phyloP scores from a whole-genome alignment of 768 basidiomycete species.

The Cyclocybe cylindracea region DNA sequence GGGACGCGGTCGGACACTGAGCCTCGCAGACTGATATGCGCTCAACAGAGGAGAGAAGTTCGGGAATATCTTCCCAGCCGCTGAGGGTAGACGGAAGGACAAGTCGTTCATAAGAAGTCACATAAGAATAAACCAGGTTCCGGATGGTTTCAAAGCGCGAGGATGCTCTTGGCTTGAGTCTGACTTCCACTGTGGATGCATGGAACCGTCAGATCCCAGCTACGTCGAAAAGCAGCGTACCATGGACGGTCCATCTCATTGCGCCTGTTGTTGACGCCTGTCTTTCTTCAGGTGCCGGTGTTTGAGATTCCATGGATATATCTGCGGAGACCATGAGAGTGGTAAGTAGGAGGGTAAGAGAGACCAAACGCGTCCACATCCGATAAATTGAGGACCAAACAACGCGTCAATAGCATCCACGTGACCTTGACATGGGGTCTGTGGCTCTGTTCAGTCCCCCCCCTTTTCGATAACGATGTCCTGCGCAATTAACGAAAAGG shows the following conservation, averaged over 20 bases:
- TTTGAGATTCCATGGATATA: too few species aligned
- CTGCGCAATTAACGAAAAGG: slow-evolving; percentile 1
- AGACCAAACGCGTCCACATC: slow-evolving; percentile 5
- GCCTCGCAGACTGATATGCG: slow-evolving; percentile 74
- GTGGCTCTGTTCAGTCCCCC: background rate
- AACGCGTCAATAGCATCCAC: slow-evolving; percentile 53
- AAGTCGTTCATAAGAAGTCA: slow-evolving; percentile 63
- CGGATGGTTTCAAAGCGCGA: slow-evolving; percentile 78
- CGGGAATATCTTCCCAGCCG: slow-evolving; percentile 79
- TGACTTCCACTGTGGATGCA: slow-evolving; percentile 71
- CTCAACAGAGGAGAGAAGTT: slow-evolving; percentile 76
- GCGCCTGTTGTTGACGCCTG: background rate
- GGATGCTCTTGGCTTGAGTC: slow-evolving; percentile 66
- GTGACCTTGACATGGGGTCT: slow-evolving; percentile 19
- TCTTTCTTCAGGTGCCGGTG: slow-evolving; percentile 1
- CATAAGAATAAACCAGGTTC: slow-evolving; percentile 56
- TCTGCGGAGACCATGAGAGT: background rate
- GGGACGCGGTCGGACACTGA: slow-evolving; percentile 52
- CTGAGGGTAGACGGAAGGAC: slow-evolving; percentile 68
- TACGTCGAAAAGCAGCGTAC: slow-evolving; percentile 31
- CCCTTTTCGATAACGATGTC: slow-evolving; percentile 2
- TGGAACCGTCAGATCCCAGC: background rate
- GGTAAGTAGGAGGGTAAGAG: background rate
- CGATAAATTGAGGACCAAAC: slow-evolving; percentile 30
- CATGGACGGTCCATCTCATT: slow-evolving; percentile 65